A percentile compares a stretch with the other conserved stretches of the same genome.
phyloP scores from a whole-genome alignment of 2,329 filamentous ascomycete genomes.

The Sclerotinia glacialis region DNA sequence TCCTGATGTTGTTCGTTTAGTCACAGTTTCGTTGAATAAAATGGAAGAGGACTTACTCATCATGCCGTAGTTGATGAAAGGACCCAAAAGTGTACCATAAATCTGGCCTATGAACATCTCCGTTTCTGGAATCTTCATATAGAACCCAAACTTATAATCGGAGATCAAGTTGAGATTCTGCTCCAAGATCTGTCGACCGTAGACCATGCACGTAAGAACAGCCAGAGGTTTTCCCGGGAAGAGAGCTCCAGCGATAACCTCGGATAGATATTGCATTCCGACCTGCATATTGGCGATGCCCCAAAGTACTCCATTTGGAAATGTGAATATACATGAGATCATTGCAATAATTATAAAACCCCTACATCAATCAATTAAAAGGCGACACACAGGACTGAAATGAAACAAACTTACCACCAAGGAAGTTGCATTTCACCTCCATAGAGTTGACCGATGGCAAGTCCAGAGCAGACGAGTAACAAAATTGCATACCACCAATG shows the following conservation, averaged over 20 bases:
- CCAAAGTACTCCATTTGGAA: conserved; percentile 37
- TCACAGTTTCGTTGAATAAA: too few species aligned
- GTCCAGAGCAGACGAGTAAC: conserved; percentile 45
- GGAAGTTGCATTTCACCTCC: conserved; percentile 54
- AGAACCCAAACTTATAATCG: conserved; percentile 43
- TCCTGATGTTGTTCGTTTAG: neutral
- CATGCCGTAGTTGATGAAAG: conserved; percentile 39
- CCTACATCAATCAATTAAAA: neutral
- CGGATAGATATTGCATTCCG: conserved; percentile 47
- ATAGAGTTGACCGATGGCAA: conserved; percentile 44
- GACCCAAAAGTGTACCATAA: conserved; percentile 40
- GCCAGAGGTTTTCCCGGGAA: conserved; percentile 55
- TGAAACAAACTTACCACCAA: conserved; percentile 28
- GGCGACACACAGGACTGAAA: neutral
- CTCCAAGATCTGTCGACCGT: conserved; percentile 40
- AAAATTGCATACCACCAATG: conserved; percentile 58
- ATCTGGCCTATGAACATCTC: conserved; percentile 42
- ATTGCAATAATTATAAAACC: conserved; percentile 34
- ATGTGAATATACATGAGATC: conserved; percentile 37
- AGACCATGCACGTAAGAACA: conserved; percentile 34
- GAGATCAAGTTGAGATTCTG: conserved; percentile 40
- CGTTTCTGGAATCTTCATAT: conserved; percentile 42
- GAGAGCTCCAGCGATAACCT: conserved; percentile 50
- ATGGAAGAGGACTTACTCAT: conserved; percentile 31
- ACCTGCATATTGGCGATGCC: conserved; percentile 50